Evolutionary conservation across 83 land plant genomes (phyloP).

Genomic region (Thuja plicata): DNA sequence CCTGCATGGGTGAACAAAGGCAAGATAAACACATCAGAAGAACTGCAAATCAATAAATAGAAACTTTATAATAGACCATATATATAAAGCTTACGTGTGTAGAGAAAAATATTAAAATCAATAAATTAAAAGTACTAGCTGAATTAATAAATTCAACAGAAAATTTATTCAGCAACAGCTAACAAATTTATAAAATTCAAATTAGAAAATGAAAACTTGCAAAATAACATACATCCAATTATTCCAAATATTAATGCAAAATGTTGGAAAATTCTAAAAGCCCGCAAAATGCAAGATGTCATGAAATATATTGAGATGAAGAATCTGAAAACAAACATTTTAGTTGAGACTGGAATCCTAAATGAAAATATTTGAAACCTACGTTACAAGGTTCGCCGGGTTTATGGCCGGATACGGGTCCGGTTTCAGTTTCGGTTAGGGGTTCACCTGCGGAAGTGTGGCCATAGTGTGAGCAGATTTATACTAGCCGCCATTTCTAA

Average conservation of each 20-base stretch:
- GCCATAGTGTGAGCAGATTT: too few relatives aligned
- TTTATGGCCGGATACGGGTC: too few relatives aligned
- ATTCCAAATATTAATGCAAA: background rate
- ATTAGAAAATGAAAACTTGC: background rate
- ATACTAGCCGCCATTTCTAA: too few relatives aligned
- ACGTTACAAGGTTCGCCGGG: too few relatives aligned
- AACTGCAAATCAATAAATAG: background rate
- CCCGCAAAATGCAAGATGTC: background rate
- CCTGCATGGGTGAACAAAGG: background rate
- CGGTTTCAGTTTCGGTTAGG: too few relatives aligned
- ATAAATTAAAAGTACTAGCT: background rate
- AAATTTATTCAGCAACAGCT: background rate
- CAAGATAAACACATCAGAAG: background rate
- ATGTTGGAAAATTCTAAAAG: background rate
- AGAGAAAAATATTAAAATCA: background rate
- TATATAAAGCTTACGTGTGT: background rate
- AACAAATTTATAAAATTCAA: background rate
- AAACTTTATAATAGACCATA: background rate
- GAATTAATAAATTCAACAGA: background rate
- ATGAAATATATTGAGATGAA: background rate
- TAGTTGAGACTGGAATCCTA: background rate
- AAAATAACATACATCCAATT: background rate
- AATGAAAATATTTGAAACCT: background rate
- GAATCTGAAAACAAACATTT: background rate
- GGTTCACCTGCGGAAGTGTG: too few relatives aligned